Conservation (phyloP, 305 asterid species). For the Euphrasia arctica region DNA sequence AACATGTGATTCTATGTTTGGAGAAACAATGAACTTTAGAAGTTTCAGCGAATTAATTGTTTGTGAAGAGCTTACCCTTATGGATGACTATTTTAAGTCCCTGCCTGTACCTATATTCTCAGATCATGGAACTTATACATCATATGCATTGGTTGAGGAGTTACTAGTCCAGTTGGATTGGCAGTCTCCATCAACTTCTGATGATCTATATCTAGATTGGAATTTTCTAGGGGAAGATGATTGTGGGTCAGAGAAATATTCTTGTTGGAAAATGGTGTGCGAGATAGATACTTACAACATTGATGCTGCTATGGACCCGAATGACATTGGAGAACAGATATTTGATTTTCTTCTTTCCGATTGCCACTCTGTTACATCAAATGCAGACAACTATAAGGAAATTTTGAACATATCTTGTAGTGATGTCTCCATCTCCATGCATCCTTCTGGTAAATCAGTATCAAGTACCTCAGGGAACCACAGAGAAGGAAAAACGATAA, state of each 20-base stretch:
- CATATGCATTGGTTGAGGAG: constrained; percentile 48
- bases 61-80: constrained; percentile 75
- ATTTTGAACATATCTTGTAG: constrained; percentile 37
- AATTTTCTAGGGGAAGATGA: constrained; percentile 62
- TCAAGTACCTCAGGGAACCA: constrained; percentile 38
- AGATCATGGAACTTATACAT: constrained; percentile 42
- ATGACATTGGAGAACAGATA: constrained; percentile 42
- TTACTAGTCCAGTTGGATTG: constrained; percentile 50
- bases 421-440: constrained; percentile 31
- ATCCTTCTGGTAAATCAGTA: constrained; percentile 38
- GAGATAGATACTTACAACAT: constrained; percentile 51
- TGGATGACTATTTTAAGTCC: constrained; percentile 74
- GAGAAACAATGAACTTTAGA: constrained; percentile 61
- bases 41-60: constrained; percentile 63
- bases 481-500: constrained; percentile 31
- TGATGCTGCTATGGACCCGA: constrained; percentile 38
- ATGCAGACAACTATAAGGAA: constrained; percentile 44
- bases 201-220: constrained; percentile 91
- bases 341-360: constrained; percentile 63
- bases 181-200: constrained; percentile 68
- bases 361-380: constrained; percentile 35
- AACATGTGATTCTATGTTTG: constrained; percentile 59
- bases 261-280: constrained; percentile 44
- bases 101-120: constrained; percentile 77
- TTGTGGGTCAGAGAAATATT: constrained; percentile 37